Evolutionary conservation across 208 protist genomes (phyloP).

Genomic region (Phytomonas sp.): DNA sequence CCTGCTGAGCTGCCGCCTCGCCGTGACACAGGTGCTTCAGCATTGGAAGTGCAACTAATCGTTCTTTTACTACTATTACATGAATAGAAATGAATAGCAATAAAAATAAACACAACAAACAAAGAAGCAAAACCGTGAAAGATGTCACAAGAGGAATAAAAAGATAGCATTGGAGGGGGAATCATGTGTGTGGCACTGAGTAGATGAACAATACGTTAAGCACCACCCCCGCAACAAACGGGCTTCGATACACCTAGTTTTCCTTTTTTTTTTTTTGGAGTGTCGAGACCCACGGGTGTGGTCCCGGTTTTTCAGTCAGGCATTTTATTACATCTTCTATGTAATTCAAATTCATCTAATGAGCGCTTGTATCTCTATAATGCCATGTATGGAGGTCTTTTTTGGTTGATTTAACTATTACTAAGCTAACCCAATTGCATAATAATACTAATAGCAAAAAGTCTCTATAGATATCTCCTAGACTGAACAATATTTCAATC

Average conservation of each 20-base stretch:
- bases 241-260: too few species aligned
- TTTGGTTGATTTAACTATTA: not conserved
- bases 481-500: not conserved
- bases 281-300: not conserved
- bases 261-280: too few species aligned
- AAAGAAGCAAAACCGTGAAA: slow-evolving; percentile 1
- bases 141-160: not conserved
- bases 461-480: not conserved
- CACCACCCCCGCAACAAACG: too few species aligned
- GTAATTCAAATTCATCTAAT: not conserved
- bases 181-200: not conserved
- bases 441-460: not conserved
- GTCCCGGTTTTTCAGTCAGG: not conserved
- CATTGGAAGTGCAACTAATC: slow-evolving; percentile 22
- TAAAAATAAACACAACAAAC: slow-evolving; percentile 10
- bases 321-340: not conserved
- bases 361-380: not conserved
- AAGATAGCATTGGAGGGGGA: not conserved
- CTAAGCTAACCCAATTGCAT: not conserved
- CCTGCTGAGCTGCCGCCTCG: slow-evolving; percentile 2
- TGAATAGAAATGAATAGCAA: slow-evolving; percentile 6
- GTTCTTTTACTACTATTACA: not conserved
- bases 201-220: too few species aligned
- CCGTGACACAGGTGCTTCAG: slow-evolving; percentile 23
- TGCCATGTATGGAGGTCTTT: not conserved